A percentile compares a stretch with the other conserved stretches of the same genome.
Evolutionary conservation across 441 rosid species (phyloP).

Genomic region (Euphorbia celastroides): DNA sequence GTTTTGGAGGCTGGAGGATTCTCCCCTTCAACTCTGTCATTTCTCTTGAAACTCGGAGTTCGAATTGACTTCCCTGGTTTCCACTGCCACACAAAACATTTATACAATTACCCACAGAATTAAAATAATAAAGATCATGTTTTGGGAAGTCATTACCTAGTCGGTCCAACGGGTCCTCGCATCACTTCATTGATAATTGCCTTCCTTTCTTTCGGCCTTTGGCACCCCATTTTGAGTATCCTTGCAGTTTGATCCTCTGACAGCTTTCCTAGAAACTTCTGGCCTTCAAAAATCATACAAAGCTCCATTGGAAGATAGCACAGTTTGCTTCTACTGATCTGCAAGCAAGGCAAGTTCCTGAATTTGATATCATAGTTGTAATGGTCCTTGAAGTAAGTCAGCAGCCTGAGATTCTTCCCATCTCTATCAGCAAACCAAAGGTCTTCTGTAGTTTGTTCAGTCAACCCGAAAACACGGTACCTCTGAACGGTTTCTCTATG

Average conservation of each 20-base stretch:
- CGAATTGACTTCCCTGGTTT: constrained; percentile 63
- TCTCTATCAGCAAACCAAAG: constrained; percentile 79
- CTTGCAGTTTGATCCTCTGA: constrained; percentile 92
- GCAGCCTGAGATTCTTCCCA: constrained; percentile 64
- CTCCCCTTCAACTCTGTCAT: constrained; percentile 87
- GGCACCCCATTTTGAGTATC: constrained; percentile 91
- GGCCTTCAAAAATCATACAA: constrained; percentile 94
- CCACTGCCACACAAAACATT: constrained; percentile 42
- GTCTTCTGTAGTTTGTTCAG: constrained; percentile 66
- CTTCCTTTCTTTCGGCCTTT: constrained; percentile 80
- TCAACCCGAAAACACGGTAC: constrained; percentile 75
- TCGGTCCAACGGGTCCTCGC: constrained; percentile 79
- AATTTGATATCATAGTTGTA: constrained; percentile 67
- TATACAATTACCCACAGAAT: not conserved
- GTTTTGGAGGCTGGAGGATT: constrained; percentile 88
- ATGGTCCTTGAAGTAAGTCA: constrained; percentile 85
- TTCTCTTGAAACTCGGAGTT: constrained; percentile 64
- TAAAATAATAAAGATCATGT: not conserved
- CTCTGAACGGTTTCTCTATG: constrained; percentile 93
- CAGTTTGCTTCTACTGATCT: constrained; percentile 81
- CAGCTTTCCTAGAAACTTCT: constrained; percentile 93
- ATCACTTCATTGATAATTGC: constrained; percentile 79
- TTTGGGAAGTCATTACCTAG: constrained; percentile 49
- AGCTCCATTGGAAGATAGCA: constrained; percentile 98
- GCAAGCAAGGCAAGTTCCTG: constrained; percentile 86